Evolutionary conservation across 2,329 filamentous ascomycete species (phyloP).

Genomic region (Huntiella bhutanensis): DNA sequence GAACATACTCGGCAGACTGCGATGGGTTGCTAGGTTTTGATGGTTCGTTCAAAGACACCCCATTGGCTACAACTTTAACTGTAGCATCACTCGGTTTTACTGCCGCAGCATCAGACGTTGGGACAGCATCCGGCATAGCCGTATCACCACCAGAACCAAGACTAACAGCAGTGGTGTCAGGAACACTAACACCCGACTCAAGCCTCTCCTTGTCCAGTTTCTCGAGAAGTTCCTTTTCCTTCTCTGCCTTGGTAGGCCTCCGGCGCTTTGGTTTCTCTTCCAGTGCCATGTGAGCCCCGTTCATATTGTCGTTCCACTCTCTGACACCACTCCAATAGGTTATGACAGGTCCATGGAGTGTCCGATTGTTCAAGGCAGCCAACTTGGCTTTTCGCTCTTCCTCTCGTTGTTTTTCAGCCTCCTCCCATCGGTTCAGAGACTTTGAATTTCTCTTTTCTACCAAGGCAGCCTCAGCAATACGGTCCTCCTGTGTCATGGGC

Average conservation of each 20-base stretch:
- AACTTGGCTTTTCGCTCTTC: constrained; percentile 68
- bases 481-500: constrained; percentile 70
- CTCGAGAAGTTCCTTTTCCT: constrained; percentile 14
- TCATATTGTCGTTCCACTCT: constrained; percentile 55
- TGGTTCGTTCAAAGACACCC: no score
- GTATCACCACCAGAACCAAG: neutral
- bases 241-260: constrained; percentile 22
- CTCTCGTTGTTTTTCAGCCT: constrained; percentile 72
- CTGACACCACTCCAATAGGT: constrained; percentile 88
- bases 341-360: constrained; percentile 72
- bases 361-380: constrained; percentile 72
- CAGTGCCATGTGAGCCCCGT: constrained; percentile 46
- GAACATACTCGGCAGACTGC: no score
- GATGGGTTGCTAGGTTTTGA: no score
- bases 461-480: constrained; percentile 61
- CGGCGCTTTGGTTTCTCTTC: constrained; percentile 42
- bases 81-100: neutral
- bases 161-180: constrained; percentile 6
- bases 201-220: constrained; percentile 12
- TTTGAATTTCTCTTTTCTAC: constrained; percentile 77
- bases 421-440: constrained; percentile 85
- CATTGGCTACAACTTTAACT: neutral
- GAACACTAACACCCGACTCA: constrained; percentile 7
- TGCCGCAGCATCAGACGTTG: neutral
- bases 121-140: neutral